phyloP scores from a whole-genome alignment of 177 flowering plant genomes.

The Tripterygium wilfordii region DNA sequence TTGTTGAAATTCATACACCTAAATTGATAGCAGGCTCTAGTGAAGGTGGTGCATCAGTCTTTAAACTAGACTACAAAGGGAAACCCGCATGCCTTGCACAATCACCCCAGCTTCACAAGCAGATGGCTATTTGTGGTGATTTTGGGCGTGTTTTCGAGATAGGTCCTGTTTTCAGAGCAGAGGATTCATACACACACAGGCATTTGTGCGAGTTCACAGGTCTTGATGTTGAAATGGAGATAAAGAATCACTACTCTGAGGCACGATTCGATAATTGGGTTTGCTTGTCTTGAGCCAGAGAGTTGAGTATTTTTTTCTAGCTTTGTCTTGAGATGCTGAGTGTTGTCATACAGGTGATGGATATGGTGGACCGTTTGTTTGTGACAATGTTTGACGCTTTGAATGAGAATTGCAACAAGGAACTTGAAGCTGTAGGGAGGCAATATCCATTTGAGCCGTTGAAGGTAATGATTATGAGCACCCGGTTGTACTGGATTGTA shows the following conservation, averaged over 20 bases:
- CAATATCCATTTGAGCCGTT: constrained; percentile 89
- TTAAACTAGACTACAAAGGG: constrained; percentile 83
- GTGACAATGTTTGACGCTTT: constrained; percentile 74
- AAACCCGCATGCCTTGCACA: constrained; percentile 95
- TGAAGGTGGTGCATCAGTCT: constrained; percentile 97
- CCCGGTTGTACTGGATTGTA: too few relatives aligned
- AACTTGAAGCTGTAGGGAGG: constrained; percentile 68
- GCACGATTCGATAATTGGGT: constrained; percentile 20
- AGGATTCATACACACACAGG: constrained; percentile 86
- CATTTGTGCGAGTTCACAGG: constrained; percentile 95
- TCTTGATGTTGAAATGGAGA: constrained; percentile 97
- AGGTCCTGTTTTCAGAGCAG: constrained; percentile 95
- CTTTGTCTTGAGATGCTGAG: background rate
- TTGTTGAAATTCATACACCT: constrained; percentile 87
- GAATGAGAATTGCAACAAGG: constrained; percentile 62
- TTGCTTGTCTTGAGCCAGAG: background rate
- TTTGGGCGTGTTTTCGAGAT: constrained; percentile 86
- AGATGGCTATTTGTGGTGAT: constrained; percentile 89
- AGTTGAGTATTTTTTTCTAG: background rate
- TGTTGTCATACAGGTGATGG: constrained; percentile 71
- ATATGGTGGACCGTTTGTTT: constrained; percentile 74
- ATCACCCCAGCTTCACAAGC: constrained; percentile 99
- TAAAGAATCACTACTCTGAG: constrained; percentile 84
- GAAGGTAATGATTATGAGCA: constrained; percentile 53
- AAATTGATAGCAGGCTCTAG: constrained; percentile 87